Conservation (phyloP, 2,329 filamentous ascomycete species). For the Elsinoe necatrix region DNA sequence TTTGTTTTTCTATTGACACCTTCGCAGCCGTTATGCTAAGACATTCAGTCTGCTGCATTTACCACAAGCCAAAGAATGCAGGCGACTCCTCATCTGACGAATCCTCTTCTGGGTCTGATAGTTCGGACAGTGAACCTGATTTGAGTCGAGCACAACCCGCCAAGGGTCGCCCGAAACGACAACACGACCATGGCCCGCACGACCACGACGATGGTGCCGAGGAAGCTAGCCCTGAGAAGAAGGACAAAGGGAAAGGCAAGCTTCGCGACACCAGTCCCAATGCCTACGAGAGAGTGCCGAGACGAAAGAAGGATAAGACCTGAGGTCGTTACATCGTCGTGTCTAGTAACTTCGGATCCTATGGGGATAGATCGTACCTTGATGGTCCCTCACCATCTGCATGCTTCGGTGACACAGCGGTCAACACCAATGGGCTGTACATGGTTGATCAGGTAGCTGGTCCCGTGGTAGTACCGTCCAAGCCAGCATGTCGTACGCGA, state of each 20-base stretch:
- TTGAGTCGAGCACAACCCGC: constrained; percentile 38
- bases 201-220: constrained; percentile 31
- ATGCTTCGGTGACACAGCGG: too few relatives aligned
- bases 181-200: constrained; percentile 27
- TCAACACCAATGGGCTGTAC: too few relatives aligned
- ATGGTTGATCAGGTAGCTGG: too few relatives aligned
- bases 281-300: constrained; percentile 70
- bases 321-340: neutral
- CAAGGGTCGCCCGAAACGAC: constrained; percentile 22
- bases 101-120: constrained; percentile 48
- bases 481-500: too few relatives aligned
- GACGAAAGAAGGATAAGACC: constrained; percentile 28
- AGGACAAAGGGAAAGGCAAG: constrained; percentile 33
- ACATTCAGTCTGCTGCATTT: constrained; percentile 88
- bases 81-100: constrained; percentile 71
- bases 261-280: constrained; percentile 61
- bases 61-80: constrained; percentile 73
- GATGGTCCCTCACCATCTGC: neutral
- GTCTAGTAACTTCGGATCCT: neutral
- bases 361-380: neutral
- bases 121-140: constrained; percentile 48
- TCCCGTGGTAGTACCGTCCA: too few relatives aligned
- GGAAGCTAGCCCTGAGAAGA: constrained; percentile 17
- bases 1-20: constrained; percentile 33
- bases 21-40: neutral